A percentile compares a stretch with the other conserved stretches of the same genome.
Conservation (phyloP, 2,329 filamentous ascomycete genomes). For the Trichoderma brevicompactum region DNA sequence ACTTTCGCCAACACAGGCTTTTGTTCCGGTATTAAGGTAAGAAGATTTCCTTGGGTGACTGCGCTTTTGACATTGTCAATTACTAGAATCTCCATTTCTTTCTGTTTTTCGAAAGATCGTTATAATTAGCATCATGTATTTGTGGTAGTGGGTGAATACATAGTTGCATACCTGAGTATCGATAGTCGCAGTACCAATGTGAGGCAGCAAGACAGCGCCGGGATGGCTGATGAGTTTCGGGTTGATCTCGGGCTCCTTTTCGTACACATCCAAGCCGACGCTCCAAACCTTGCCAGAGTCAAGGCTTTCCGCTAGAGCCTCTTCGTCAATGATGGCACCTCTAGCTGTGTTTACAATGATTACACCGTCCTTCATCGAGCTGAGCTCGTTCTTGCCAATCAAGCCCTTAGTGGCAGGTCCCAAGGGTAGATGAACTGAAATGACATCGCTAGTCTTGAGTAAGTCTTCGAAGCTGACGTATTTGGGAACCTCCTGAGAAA, state of each 20-base stretch:
- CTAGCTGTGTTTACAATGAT: constrained; percentile 57
- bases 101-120: too few relatives aligned
- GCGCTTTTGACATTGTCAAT: constrained; percentile 11
- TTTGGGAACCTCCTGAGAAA: constrained; percentile 38
- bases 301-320: constrained; percentile 51
- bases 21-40: background rate
- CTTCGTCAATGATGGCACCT: constrained; percentile 54
- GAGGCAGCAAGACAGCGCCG: background rate
- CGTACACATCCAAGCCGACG: constrained; percentile 55
- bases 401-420: too few relatives aligned
- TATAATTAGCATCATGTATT: too few relatives aligned
- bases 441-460: constrained; percentile 47
- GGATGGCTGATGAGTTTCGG: background rate
- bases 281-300: constrained; percentile 50
- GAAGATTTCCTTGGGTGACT: background rate
- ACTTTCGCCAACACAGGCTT: constrained; percentile 13
- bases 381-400: constrained; percentile 41
- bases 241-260: constrained; percentile 50
- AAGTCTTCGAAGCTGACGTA: constrained; percentile 45
- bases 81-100: too few relatives aligned
- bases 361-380: constrained; percentile 51
- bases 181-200: constrained; percentile 3
- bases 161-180: background rate
- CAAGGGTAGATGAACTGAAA: constrained; percentile 41
- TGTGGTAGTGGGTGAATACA: too few relatives aligned